phyloP scores from a whole-genome alignment of 1,139 yeast species.

The Debaryomyces sp. region DNA sequence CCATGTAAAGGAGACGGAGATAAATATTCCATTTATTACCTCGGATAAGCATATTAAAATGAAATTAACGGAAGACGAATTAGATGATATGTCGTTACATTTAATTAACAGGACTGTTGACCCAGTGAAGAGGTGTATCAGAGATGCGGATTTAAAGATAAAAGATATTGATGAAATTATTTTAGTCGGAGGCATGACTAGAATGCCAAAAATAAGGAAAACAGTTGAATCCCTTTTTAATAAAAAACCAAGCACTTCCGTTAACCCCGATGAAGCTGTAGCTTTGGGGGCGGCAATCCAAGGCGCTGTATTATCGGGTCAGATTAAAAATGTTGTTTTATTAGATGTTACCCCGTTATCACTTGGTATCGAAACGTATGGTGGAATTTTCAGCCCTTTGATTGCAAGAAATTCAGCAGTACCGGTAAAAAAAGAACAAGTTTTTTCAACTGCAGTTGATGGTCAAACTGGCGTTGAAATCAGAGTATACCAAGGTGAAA shows the following conservation, averaged over 20 bases:
- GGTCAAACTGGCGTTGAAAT: conserved; percentile 81
- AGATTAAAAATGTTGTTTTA: conserved; percentile 67
- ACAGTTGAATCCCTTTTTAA: conserved; percentile 60
- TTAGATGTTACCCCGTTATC: conserved; percentile 81
- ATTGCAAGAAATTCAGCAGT: conserved; percentile 77
- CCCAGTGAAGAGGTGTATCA: conserved; percentile 67
- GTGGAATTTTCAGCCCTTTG: conserved; percentile 77
- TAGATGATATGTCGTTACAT: conserved; percentile 63
- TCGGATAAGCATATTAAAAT: conserved; percentile 54
- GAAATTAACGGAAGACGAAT: conserved; percentile 59
- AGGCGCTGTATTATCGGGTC: conserved; percentile 77
- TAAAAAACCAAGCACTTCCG: conserved; percentile 61
- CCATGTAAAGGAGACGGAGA: conserved; percentile 55
- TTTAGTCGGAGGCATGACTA: conserved; percentile 82
- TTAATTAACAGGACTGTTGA: conserved; percentile 63
- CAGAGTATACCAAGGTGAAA: conserved; percentile 78
- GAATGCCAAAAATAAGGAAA: conserved; percentile 74
- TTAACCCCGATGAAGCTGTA: conserved; percentile 85
- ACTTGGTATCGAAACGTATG: conserved; percentile 79
- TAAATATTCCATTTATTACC: conserved; percentile 65
- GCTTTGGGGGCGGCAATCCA: conserved; percentile 86
- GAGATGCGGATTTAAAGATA: conserved; percentile 67
- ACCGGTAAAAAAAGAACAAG: conserved; percentile 71
- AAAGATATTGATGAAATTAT: conserved; percentile 71
- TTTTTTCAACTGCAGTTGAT: conserved; percentile 83